Conservation (phyloP, 495 filamentous ascomycete species). For the Lindgomyces ingoldianus region DNA sequence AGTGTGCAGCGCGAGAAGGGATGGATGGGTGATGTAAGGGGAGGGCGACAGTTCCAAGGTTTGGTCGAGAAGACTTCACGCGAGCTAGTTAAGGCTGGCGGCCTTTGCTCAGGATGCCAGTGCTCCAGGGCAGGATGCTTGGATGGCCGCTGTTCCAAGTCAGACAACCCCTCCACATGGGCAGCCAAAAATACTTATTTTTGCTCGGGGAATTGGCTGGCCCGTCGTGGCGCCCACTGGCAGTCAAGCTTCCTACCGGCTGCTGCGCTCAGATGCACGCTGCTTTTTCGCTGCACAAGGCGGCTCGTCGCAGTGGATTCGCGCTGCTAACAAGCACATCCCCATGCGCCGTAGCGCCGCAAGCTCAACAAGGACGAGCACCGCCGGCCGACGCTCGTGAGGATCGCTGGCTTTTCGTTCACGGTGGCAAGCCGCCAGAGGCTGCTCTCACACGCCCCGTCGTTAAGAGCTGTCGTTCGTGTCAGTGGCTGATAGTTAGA, state of each 20-base stretch:
- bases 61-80: no score
- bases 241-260: background rate
- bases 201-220: slow-evolving; percentile 3
- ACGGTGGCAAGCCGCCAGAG: slow-evolving; percentile 1
- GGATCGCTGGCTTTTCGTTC: background rate
- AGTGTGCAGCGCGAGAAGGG: no score
- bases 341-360: no score
- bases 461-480: background rate
- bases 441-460: background rate
- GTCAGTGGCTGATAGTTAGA: slow-evolving; percentile 7
- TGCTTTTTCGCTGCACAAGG: background rate
- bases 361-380: no score
- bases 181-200: background rate
- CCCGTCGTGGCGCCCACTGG: background rate
- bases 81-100: no score
- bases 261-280: background rate
- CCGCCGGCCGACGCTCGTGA: background rate
- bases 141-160: background rate
- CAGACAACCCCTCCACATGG: slow-evolving; percentile 3
- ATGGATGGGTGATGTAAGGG: no score
- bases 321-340: no score
- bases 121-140: no score
- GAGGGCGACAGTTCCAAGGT: no score
- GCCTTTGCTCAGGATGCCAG: no score
- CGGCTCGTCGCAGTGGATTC: background rate